Conservation (phyloP, 1,139 yeast species). For the Ogataea hybrid region DNA sequence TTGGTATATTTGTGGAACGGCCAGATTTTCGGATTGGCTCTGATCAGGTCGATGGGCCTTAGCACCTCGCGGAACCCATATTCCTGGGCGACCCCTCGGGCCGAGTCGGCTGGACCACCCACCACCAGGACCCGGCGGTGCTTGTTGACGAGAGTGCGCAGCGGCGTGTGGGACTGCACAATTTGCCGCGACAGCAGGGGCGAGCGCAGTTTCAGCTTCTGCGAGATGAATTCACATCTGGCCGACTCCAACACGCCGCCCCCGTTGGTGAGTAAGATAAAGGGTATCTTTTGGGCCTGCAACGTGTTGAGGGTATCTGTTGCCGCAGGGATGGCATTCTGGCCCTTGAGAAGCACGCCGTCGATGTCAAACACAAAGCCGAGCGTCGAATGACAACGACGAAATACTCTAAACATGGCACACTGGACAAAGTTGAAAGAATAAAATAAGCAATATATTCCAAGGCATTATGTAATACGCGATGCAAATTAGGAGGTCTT, state of each 20-base stretch:
- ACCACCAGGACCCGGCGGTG: constrained; percentile 70
- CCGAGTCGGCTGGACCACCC: constrained; percentile 75
- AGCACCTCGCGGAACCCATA: constrained; percentile 85
- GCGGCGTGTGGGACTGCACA: constrained; percentile 91
- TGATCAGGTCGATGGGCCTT: constrained; percentile 71
- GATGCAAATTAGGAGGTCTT: constrained; percentile 5
- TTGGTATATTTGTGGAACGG: constrained; percentile 64
- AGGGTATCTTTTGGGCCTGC: constrained; percentile 63
- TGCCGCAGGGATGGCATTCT: constrained; percentile 67
- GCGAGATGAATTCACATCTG: constrained; percentile 57
- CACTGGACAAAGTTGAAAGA: neutral
- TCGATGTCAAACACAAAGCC: constrained; percentile 53
- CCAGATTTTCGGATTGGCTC: constrained; percentile 56
- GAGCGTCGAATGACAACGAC: constrained; percentile 15
- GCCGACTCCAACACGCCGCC: constrained; percentile 77
- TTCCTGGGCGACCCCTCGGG: constrained; percentile 65
- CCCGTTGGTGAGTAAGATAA: constrained; percentile 84
- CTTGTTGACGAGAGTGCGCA: constrained; percentile 54
- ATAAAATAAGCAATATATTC: neutral
- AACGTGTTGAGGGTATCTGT: constrained; percentile 59
- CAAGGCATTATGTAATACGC: neutral
- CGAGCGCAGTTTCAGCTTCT: constrained; percentile 40
- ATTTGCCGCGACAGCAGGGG: constrained; percentile 60
- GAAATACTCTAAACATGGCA: constrained; percentile 2
- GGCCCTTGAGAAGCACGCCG: constrained; percentile 88